Percentiles rank a stretch among this genome's conserved stretches.
Conservation (phyloP, 768 basidiomycete species). For the Kwoniella mangroviensis region DNA sequence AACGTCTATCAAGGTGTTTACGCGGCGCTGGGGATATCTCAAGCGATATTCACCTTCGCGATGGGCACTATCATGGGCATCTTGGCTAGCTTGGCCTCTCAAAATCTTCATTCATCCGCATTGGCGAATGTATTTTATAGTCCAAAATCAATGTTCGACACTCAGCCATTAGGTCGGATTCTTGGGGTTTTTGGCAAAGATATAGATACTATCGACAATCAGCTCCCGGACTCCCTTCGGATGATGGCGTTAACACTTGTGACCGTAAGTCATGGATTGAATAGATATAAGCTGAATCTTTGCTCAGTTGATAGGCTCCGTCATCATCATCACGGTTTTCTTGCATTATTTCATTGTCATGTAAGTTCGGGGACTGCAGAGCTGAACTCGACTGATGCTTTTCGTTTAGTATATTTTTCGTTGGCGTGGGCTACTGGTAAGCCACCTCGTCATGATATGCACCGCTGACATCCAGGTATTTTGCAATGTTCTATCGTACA, state of each 20-base stretch:
- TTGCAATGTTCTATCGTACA: constrained; percentile 76
- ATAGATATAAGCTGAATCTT: neutral
- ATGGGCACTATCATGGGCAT: constrained; percentile 67
- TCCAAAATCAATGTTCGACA: constrained; percentile 50
- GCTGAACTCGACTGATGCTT: neutral
- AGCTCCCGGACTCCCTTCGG: constrained; percentile 48
- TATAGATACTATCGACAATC: constrained; percentile 54
- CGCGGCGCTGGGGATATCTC: constrained; percentile 66
- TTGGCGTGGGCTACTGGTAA: constrained; percentile 47
- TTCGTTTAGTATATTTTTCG: constrained; percentile 35
- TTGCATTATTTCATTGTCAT: constrained; percentile 53
- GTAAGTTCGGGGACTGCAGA: constrained; percentile 18
- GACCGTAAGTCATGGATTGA: constrained; percentile 60
- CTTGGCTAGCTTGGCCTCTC: constrained; percentile 67
- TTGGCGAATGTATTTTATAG: constrained; percentile 72
- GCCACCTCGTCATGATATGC: neutral
- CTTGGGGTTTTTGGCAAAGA: constrained; percentile 55
- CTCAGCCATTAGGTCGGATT: constrained; percentile 47
- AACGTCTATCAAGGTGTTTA: constrained; percentile 72
- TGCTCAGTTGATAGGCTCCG: constrained; percentile 37
- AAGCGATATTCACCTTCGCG: constrained; percentile 66
- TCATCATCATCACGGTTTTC: constrained; percentile 51
- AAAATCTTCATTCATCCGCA: constrained; percentile 67
- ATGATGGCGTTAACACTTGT: constrained; percentile 65
- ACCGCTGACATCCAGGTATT: constrained; percentile 33